Base-by-base conservation (phyloP, 148 eudicot genomes). In the Silene uniflora region DNA sequence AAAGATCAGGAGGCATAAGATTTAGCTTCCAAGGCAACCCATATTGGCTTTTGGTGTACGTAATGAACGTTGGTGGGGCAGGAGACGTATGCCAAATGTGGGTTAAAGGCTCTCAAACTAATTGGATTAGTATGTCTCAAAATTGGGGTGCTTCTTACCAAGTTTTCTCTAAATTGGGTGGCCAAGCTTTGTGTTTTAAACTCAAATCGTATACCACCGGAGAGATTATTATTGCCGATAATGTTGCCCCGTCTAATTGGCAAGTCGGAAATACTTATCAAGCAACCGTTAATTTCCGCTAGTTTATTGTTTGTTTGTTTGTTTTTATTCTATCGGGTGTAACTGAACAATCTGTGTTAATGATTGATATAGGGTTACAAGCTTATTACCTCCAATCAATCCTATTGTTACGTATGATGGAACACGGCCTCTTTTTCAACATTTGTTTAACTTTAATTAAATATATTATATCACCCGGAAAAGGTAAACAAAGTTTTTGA, bases 131-230 rank as follows among this genome's bases (percentile, higher is more conserved):
- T 78, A 93, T 93, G 98, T 85, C 85, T 87, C 98, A 91, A 72
- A 93, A 93, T 72, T 93, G 98, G 98, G 98, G 98, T 10, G 96
- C 93, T 71, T 89, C 96, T 0, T 93, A 89, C 77, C 98, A 93
- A 72, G 96, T 89, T 1, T 91, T 93, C 75, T 83, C 93, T 9
- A 76, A 88, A 42, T 82, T 93, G 8, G 76, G 79, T 0, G 98
- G 98, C 18, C 96, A 93, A 79, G 1, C 87, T 25, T 88, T 93
- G 23, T 87, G 90, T 22, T 93, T 93, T 75, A 93, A 86, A 74
- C 10, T 89, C 32, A 84, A 83, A 56, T 91, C 92, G 8, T 81
- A 78, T 79, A 76, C 91, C 4, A 79, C 91, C 72, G 82, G 78
- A 21, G 75, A 88, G 76, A 85, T 86, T 13, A 62, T 91, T 27